Conservation (phyloP, 2,329 filamentous ascomycete genomes). For the Pseudomassariella vexata region DNA sequence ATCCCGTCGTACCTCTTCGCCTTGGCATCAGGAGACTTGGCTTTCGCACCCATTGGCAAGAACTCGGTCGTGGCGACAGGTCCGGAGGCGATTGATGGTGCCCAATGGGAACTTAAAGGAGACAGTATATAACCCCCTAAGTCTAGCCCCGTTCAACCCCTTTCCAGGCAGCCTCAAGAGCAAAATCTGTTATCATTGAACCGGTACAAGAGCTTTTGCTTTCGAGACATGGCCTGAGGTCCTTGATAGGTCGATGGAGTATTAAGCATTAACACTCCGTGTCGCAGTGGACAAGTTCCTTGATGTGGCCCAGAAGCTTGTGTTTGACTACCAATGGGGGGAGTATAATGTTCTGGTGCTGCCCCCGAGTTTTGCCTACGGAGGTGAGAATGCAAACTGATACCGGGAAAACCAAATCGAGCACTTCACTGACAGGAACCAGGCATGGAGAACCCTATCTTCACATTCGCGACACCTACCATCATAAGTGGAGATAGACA, state of each 20-base stretch:
- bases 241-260: too few species aligned
- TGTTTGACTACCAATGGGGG: slow-evolving; percentile 90
- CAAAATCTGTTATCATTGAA: too few species aligned
- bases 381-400: slow-evolving; percentile 46
- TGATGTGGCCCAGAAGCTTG: slow-evolving; percentile 70
- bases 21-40: slow-evolving; percentile 81
- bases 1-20: slow-evolving; percentile 95
- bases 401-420: slow-evolving; percentile 6
- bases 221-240: too few species aligned
- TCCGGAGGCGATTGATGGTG: slow-evolving; percentile 76
- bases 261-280: too few species aligned
- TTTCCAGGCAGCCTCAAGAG: too few species aligned
- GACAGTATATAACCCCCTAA: too few species aligned
- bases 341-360: slow-evolving; percentile 91
- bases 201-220: too few species aligned
- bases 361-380: slow-evolving; percentile 85
- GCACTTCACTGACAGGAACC: slow-evolving; percentile 7
- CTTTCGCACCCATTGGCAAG: slow-evolving; percentile 78
- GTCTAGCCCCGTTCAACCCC: too few species aligned
- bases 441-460: slow-evolving; percentile 89
- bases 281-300: slow-evolving; percentile 93
- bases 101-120: slow-evolving; percentile 84
- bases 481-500: slow-evolving; percentile 87
- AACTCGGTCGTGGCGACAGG: slow-evolving; percentile 81
- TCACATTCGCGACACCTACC: slow-evolving; percentile 91